Base-by-base conservation (phyloP, 75 land plant species). In the Sequoia sempervirens region DNA sequence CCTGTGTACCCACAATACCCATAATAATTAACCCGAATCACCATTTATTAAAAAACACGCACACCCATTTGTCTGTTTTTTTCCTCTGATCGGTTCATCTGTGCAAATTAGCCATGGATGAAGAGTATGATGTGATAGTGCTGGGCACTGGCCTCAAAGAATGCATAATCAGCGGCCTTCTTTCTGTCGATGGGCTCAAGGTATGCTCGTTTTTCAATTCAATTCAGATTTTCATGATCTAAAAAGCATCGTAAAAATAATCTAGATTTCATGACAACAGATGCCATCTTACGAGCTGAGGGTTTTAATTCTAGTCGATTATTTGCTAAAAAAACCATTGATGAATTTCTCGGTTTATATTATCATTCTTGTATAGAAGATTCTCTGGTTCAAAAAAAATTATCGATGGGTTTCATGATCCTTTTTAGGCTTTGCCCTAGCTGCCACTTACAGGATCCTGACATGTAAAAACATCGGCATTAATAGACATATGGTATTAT, bases 161-260 rank as follows among this genome's bases (percentile, higher is more conserved):
- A 83, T 93, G 95, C 93, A 92, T 93, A 86, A 89, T 93, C 87
- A 92, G 94, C 68, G 95, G 95, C 40, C 94, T 93, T 43, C 92
- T 93, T 61, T 93, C 95, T 23, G 95, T 93, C 26, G 92, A 93
- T 84, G 88, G 95, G 46, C 94, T 93, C 88, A 93, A 93, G 94
- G 95, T 91, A 2, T 13, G 74, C 75, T 26, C 34, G 2, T 17
- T 23, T 32, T 84, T 40, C 41, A 61, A 61, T 54, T 81, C 70
- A 38, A 10, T 83, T 84, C 69, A 17, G 50, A 78, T 43, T 78
- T 45, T 26, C n/a, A 9, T 45, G 28, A 78, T 78, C 41, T 78
- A 26, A 2, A 8, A 68, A 30, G 30, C 34, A 4, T 26, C 2
- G 73, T 70, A 12, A 26, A n/a, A 45, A n/a, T n/a, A 11, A 7